Conservation (phyloP, 495 filamentous ascomycete genomes). For the Xylaria flabelliformis region DNA sequence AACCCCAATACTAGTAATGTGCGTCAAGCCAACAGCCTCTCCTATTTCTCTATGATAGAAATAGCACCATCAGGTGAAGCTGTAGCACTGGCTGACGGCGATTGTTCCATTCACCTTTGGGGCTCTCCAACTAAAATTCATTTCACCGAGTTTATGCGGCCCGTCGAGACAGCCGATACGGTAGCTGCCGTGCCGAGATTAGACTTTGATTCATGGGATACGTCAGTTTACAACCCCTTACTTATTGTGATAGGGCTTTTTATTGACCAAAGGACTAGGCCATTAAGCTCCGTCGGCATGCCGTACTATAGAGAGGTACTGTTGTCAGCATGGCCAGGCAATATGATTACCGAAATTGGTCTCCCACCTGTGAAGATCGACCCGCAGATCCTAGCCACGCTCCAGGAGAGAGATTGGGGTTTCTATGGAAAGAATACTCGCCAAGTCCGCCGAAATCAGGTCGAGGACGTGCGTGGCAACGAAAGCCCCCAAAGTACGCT, state of each 20-base stretch:
- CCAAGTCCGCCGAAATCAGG: slow-evolving; percentile 75
- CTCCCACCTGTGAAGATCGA: slow-evolving; percentile 81
- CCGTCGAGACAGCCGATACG: slow-evolving; percentile 61
- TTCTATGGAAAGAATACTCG: slow-evolving; percentile 79
- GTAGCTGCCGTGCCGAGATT: slow-evolving; percentile 30
- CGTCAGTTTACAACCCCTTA: slow-evolving; percentile 51
- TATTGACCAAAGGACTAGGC: slow-evolving; percentile 53
- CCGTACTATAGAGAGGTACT: slow-evolving; percentile 90
- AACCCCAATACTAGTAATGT: slow-evolving; percentile 89
- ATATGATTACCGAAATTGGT: slow-evolving; percentile 81
- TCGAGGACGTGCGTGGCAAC: slow-evolving; percentile 72
- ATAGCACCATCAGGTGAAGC: slow-evolving; percentile 92
- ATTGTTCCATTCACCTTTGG: slow-evolving; percentile 86
- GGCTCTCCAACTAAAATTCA: slow-evolving; percentile 87
- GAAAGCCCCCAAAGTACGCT: slow-evolving; percentile 61
- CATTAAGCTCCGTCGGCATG: slow-evolving; percentile 85
- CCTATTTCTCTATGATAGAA: slow-evolving; percentile 75
- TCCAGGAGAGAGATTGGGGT: slow-evolving; percentile 73
- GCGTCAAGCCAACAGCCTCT: slow-evolving; percentile 79
- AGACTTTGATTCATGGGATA: slow-evolving; percentile 57
- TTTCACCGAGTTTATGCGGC: slow-evolving; percentile 83
- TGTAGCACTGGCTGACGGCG: slow-evolving; percentile 78
- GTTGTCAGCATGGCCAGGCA: slow-evolving; percentile 86
- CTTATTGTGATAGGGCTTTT: slow-evolving; percentile 28
- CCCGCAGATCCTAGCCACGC: slow-evolving; percentile 67